A percentile compares a stretch with the other conserved stretches of the same genome.
Conservation (phyloP, 2,329 filamentous ascomycete genomes). For the Xylariaceae sp. region DNA sequence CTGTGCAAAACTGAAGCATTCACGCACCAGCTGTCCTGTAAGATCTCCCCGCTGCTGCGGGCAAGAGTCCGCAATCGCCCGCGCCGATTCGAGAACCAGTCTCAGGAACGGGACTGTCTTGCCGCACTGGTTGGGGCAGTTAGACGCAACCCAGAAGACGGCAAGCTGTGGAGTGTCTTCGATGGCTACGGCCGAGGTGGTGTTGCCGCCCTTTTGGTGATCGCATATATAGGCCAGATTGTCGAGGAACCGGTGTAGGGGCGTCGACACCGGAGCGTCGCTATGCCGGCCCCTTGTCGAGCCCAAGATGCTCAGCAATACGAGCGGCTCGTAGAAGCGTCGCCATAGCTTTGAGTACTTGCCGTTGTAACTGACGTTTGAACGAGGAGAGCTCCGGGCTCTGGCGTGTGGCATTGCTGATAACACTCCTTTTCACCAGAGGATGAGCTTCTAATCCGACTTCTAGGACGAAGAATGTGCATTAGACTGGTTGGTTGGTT, state of each 20-base stretch:
- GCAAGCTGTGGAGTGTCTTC: slow-evolving; percentile 30
- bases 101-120: slow-evolving; percentile 30
- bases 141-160: slow-evolving; percentile 41
- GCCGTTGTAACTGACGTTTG: background rate
- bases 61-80: slow-evolving; percentile 4
- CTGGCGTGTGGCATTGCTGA: background rate
- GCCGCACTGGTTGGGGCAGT: slow-evolving; percentile 21
- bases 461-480: too few relatives aligned
- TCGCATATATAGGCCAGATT: slow-evolving; percentile 43
- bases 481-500: too few relatives aligned
- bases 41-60: background rate
- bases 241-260: slow-evolving; percentile 30
- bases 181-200: slow-evolving; percentile 40
- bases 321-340: slow-evolving; percentile 37
- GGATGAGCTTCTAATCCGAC: too few relatives aligned
- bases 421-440: background rate
- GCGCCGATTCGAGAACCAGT: slow-evolving; percentile 19
- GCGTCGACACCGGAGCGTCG: slow-evolving; percentile 10
- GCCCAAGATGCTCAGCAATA: slow-evolving; percentile 31
- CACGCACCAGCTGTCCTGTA: slow-evolving; percentile 15
- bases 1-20: slow-evolving; percentile 16
- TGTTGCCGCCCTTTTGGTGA: slow-evolving; percentile 39
- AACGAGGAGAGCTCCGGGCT: background rate
- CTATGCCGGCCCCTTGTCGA: slow-evolving; percentile 29
- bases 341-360: slow-evolving; percentile 12